Evolutionary conservation across 192 early-diverging fungal species (phyloP).

Genomic region (Entrophospora sp.): DNA sequence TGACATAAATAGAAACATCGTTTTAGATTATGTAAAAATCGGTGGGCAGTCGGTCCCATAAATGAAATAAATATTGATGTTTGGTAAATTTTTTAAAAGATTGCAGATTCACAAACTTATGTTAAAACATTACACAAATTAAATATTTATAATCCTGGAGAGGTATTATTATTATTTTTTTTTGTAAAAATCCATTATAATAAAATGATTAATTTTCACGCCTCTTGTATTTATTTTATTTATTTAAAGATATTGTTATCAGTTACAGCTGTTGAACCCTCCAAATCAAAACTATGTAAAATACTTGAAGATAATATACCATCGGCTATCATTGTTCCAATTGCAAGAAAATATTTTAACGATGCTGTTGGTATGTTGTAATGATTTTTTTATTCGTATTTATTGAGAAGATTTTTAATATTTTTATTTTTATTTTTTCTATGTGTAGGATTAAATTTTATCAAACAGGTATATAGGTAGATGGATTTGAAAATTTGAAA

Average conservation of each 20-base stretch:
- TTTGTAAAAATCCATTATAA: background rate
- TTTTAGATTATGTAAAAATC: too few relatives aligned
- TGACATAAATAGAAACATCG: too few relatives aligned
- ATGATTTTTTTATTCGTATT: conserved; percentile 19
- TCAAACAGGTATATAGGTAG: background rate
- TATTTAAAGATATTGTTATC: conserved; percentile 43
- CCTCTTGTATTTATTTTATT: background rate
- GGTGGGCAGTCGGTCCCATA: too few relatives aligned
- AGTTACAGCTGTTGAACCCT: conserved; percentile 37
- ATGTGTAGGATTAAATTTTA: conserved; percentile 21
- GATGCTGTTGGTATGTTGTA: conserved; percentile 28
- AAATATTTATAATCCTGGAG: conserved; percentile 42
- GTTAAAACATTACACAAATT: conserved; percentile 53
- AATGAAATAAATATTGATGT: too few relatives aligned
- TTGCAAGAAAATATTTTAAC: conserved; percentile 53
- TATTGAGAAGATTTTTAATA: too few relatives aligned
- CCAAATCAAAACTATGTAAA: conserved; percentile 43
- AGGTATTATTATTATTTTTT: conserved; percentile 31
- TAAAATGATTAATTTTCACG: background rate
- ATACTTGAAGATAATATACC: conserved; percentile 36
- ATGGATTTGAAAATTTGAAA: background rate
- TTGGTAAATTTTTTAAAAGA: conserved; percentile 36
- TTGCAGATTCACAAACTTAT: conserved; percentile 57
- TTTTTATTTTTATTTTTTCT: too few relatives aligned
- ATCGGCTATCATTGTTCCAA: conserved; percentile 34